These are phyloP conservation scores for Fibroporia radiculosa DNA, from an alignment of 768 basidiomycete genomes.

Conservation along the genomic window DNA sequence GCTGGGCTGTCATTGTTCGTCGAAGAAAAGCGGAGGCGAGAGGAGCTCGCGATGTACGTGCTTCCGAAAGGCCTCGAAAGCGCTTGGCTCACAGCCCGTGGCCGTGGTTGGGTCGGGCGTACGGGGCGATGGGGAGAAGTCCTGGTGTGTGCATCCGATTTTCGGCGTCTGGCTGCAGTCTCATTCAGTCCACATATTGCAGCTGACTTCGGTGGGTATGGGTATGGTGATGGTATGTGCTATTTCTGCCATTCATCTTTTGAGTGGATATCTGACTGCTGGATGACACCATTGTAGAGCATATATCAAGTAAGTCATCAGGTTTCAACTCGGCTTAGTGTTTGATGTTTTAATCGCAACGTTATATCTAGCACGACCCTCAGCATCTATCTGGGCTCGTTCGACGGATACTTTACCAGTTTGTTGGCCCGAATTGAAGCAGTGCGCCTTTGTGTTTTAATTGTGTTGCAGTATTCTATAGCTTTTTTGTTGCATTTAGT, in stretches of 20 bases:
- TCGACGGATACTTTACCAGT: conserved; percentile 76
- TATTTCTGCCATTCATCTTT: neutral
- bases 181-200: neutral
- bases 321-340: neutral
- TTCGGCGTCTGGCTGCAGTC: conserved; percentile 1
- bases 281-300: conserved; percentile 33
- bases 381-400: conserved; percentile 79
- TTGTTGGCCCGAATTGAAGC: conserved; percentile 82
- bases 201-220: conserved; percentile 73
- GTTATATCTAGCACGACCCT: conserved; percentile 46
- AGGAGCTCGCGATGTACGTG: conserved; percentile 88
- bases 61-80: conserved; percentile 88
- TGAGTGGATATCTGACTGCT: neutral
- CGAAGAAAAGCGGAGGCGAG: conserved; percentile 82
- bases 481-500: too few relatives aligned
- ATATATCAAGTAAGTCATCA: conserved; percentile 77
- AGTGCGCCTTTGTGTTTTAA: neutral
- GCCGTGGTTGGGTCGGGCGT: conserved; percentile 66
- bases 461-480: too few relatives aligned
- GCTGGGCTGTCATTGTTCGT: conserved; percentile 76
- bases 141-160: conserved; percentile 34
- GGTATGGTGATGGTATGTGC: conserved; percentile 79
- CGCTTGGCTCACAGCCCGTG: conserved; percentile 74
- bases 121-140: conserved; percentile 66
- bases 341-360: neutral